Conservation (phyloP, 2,329 filamentous ascomycete species). For the Colletotrichum musae region DNA sequence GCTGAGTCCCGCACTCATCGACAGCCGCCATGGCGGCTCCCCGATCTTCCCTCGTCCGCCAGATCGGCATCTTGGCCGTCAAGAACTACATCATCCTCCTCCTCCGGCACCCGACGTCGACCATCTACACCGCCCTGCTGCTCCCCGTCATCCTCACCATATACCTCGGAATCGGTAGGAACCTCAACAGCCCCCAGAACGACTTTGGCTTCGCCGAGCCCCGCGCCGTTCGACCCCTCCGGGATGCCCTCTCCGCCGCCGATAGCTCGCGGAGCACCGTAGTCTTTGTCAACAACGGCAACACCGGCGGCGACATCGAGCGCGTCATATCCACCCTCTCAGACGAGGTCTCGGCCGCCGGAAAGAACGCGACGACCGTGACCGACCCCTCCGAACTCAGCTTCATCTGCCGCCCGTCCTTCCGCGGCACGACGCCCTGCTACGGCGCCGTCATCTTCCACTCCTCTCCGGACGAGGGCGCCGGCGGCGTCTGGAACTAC, state of each 20-base stretch:
- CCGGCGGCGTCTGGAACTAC: constrained; percentile 75
- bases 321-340: constrained; percentile 76
- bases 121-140: constrained; percentile 70
- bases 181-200: constrained; percentile 85
- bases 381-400: constrained; percentile 48
- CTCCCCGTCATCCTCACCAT: constrained; percentile 71
- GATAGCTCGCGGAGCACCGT: constrained; percentile 70
- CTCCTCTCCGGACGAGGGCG: constrained; percentile 72
- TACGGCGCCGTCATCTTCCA: constrained; percentile 81
- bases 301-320: constrained; percentile 79
- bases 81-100: constrained; percentile 75
- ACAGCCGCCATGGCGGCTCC: constrained; percentile 23
- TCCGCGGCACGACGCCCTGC: constrained; percentile 78
- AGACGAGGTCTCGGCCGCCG: constrained; percentile 43
- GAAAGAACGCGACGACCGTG: constrained; percentile 46
- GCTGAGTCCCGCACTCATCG: background rate
- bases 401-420: constrained; percentile 68
- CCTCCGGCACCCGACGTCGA: constrained; percentile 64
- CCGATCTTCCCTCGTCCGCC: constrained; percentile 50
- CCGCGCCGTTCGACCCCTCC: constrained; percentile 73
- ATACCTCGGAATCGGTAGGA: constrained; percentile 80
- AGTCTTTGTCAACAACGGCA: constrained; percentile 83
- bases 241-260: constrained; percentile 17
- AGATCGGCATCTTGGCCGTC: constrained; percentile 71
- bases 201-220: constrained; percentile 79